Conservation (phyloP, 116 monocot genomes). For the Dioscorea cayenensis region DNA sequence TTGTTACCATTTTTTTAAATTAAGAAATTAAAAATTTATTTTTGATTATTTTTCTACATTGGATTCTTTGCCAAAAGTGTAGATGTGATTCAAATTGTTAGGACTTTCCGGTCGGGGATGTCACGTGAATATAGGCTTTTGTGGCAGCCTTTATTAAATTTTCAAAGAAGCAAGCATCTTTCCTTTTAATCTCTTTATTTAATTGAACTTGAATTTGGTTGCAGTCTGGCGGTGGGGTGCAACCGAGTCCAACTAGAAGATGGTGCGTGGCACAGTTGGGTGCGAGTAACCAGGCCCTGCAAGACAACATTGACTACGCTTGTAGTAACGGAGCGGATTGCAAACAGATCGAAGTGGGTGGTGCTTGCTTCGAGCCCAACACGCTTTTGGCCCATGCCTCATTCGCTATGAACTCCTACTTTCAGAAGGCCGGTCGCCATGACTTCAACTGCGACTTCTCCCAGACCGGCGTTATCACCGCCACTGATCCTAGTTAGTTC, state of each 20-base stretch:
- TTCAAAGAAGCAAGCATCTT: not conserved
- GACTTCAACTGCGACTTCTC: slow-evolving; percentile 63
- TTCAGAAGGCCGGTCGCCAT: slow-evolving; percentile 49
- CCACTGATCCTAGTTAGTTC: slow-evolving; percentile 59
- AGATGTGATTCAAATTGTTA: no score
- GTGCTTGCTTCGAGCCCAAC: slow-evolving; percentile 61
- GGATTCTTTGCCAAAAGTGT: no score
- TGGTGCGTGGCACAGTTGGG: slow-evolving; percentile 63
- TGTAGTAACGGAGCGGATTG: slow-evolving; percentile 64
- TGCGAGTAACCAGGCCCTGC: slow-evolving; percentile 26
- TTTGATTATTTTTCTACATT: no score
- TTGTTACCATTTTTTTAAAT: no score
- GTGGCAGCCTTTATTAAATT: no score
- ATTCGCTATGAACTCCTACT: slow-evolving; percentile 81
- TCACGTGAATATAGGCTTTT: no score
- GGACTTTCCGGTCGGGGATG: no score
- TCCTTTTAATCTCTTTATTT: no score
- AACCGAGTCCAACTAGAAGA: slow-evolving; percentile 15
- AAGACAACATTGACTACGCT: slow-evolving; percentile 67
- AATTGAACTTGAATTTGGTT: not conserved
- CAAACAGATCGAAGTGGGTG: slow-evolving; percentile 47
- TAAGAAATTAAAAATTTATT: no score
- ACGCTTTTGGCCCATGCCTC: slow-evolving; percentile 51
- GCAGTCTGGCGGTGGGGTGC: not conserved
- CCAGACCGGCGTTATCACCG: slow-evolving; percentile 37